These are phyloP conservation scores for Ochetophila trinervis DNA, from an alignment of 306 rosid genomes.

Conservation along the genomic window DNA sequence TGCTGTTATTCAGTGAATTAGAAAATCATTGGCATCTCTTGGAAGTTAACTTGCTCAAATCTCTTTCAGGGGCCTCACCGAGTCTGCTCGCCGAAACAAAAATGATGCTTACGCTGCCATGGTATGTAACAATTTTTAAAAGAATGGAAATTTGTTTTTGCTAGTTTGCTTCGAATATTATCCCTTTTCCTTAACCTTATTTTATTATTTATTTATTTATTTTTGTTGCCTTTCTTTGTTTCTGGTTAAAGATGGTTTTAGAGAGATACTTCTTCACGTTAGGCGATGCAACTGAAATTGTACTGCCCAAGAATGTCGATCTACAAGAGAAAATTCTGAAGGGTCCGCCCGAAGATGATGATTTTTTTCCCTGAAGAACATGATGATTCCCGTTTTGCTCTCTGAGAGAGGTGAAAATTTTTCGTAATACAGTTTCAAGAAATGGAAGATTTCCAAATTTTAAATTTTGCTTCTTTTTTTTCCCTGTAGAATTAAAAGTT, in stretches of 20 bases:
- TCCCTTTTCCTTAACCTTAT: background rate
- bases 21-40: background rate
- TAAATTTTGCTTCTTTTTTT: no score
- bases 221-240: background rate
- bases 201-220: background rate
- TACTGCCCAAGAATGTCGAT: slow-evolving; percentile 58
- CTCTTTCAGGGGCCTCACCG: slow-evolving; percentile 39
- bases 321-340: slow-evolving; percentile 50
- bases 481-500: no score
- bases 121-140: slow-evolving; percentile 24
- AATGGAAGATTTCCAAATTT: no score
- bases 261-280: slow-evolving; percentile 75
- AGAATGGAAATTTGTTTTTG: background rate
- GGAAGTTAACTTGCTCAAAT: slow-evolving; percentile 1
- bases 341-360: slow-evolving; percentile 67
- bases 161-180: background rate
- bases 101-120: slow-evolving; percentile 52
- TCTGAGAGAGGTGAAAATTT: background rate
- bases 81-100: slow-evolving; percentile 34
- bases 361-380: slow-evolving; percentile 43
- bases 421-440: no score
- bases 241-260: slow-evolving; percentile 59
- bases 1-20: background rate
- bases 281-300: slow-evolving; percentile 70
- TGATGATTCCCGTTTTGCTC: slow-evolving; percentile 17